Conservation (phyloP, 176 grass and related monocot species). For the Eragrostis curvula region DNA sequence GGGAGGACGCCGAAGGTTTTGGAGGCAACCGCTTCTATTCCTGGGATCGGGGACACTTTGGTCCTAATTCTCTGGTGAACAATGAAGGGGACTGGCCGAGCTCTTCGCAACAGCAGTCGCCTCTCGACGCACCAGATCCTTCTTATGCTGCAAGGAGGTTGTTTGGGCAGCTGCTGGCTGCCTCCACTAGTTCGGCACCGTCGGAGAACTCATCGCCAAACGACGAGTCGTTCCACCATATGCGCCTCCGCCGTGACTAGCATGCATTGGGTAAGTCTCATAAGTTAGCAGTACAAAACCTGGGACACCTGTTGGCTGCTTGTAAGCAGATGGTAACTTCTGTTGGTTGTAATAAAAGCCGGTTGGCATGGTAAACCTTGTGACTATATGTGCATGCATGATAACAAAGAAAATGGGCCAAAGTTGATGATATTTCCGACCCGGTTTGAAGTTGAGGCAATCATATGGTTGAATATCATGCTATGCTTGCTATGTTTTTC, state of each 20-base stretch:
- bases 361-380: constrained; percentile 25
- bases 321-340: constrained; percentile 13
- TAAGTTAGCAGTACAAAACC: neutral
- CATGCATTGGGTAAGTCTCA: neutral
- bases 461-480: no score
- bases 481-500: no score
- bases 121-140: constrained; percentile 22
- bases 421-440: no score
- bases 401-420: no score
- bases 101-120: constrained; percentile 20
- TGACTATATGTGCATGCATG: neutral
- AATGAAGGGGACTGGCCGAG: constrained; percentile 63
- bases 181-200: constrained; percentile 2
- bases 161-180: constrained; percentile 29
- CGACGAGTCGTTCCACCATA: neutral
- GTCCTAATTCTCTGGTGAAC: constrained; percentile 53
- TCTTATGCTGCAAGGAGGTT: constrained; percentile 26
- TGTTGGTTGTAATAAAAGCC: constrained; percentile 10
- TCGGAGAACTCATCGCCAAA: constrained; percentile 26
- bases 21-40: constrained; percentile 55
- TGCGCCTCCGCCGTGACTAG: constrained; percentile 41
- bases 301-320: neutral
- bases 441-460: no score
- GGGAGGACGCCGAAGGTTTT: constrained; percentile 49
- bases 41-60: constrained; percentile 63